Percentiles rank a stretch among this genome's conserved stretches.
phyloP scores from a whole-genome alignment of 129 eudicot species.

The Flaveria ramosissima region DNA sequence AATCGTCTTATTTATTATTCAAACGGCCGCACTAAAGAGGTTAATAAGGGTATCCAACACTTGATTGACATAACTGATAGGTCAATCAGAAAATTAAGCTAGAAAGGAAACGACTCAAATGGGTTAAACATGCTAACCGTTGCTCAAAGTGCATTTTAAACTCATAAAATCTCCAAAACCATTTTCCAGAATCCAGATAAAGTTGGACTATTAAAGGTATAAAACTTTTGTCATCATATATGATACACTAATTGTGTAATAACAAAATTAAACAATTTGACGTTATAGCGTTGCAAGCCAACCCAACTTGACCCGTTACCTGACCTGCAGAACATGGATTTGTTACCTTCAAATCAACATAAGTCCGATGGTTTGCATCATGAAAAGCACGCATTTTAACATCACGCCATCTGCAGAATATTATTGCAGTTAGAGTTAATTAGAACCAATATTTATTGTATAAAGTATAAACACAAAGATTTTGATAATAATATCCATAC shows the following conservation, averaged over 20 bases:
- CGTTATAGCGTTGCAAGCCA: neutral
- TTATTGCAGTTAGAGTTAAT: slow-evolving; percentile 1
- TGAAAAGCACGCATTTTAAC: slow-evolving; percentile 90
- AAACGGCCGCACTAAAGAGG: neutral
- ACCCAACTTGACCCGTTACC: neutral
- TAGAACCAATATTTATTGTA: neutral
- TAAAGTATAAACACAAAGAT: neutral
- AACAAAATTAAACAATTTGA: neutral
- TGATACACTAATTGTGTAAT: neutral
- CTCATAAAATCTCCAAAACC: neutral
- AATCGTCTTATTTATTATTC: neutral
- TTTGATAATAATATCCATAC: slow-evolving; percentile 33
- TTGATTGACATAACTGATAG: neutral
- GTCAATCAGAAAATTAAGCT: neutral
- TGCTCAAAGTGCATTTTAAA: neutral
- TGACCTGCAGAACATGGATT: slow-evolving; percentile 16
- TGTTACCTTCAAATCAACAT: slow-evolving; percentile 94
- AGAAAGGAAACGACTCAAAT: neutral
- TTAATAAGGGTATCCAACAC: neutral
- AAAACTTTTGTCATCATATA: too few relatives aligned
- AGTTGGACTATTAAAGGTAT: too few relatives aligned
- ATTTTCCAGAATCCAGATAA: neutral
- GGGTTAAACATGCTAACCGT: neutral
- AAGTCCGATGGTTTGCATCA: slow-evolving; percentile 84
- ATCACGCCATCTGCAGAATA: slow-evolving; percentile 90